Base-by-base conservation (phyloP, 192 early-diverging fungal genomes). In the Podila horticola region DNA sequence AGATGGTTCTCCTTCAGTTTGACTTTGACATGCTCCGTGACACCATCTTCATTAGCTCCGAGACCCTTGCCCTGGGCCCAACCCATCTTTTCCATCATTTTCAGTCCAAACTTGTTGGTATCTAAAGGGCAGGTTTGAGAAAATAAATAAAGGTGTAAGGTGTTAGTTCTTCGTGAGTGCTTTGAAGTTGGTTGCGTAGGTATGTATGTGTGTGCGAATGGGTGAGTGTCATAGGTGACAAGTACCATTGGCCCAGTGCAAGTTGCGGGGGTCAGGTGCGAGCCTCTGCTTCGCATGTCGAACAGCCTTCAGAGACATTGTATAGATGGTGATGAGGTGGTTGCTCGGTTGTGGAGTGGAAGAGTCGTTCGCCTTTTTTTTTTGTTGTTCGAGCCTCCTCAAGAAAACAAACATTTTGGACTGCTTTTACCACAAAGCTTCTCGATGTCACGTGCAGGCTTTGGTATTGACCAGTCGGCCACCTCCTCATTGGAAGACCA, bases 31-130 rank as follows among this genome's bases (percentile, higher is more conserved):
- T 99, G 93, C 50, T 95, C 92, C 52, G 88, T 87, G 49, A 82
- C 75, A 67, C 98, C 98, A 72, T 96, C 91, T 74, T 95, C 93
- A 62, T 97, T 93, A 26, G 86, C 84, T 13, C 98, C 98, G 2
- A 99, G 87, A 15, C 98, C 98, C 69, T 95, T 96, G 49, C 96
- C 96, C 33, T 93, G 94, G 24, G 85, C 81, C 98, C 98, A 99
- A 1, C 98, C 98, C 96, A 99, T 97, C 73, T 97, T 96, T 68
- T 91, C 83, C 55, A 99, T 88, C 93, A 99, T 94, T 64, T 91
- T 91, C 82, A 93, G 92, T 41, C 98, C 97, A 82, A 95, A 95
- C 63, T 95, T 95, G 65, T 66, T 83, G 72, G 91, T 91, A 77
- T 97, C 95, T 91, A 72, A 66, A 58, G 10, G 31, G 15, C 11